Percentiles rank a stretch among this genome's conserved stretches.
Conservation (phyloP, 2,329 filamentous ascomycete genomes). For the Onygenales sp. region DNA sequence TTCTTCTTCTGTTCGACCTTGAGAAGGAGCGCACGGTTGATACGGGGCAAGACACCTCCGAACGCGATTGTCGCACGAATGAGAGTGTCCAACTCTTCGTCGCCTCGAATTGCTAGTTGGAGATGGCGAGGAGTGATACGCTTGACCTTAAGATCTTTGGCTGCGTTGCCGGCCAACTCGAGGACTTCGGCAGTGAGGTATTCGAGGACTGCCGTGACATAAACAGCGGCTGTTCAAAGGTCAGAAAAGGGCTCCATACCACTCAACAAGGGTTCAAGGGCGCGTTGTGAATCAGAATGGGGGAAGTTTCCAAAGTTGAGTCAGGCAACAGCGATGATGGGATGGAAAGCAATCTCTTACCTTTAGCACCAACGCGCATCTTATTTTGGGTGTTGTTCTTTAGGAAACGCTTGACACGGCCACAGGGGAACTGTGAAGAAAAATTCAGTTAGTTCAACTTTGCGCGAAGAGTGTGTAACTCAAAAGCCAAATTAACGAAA, state of each 20-base stretch:
- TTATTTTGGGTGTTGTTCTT: slow-evolving; percentile 99
- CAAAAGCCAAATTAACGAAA: neutral
- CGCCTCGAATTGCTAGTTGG: slow-evolving; percentile 94
- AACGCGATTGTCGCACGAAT: slow-evolving; percentile 97
- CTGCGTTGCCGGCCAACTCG: slow-evolving; percentile 94
- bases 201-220: slow-evolving; percentile 95
- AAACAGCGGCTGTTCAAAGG: slow-evolving; percentile 63
- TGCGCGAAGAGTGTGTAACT: slow-evolving; percentile 2
- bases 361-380: slow-evolving; percentile 97
- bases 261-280: neutral
- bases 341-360: slow-evolving; percentile 21
- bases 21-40: slow-evolving; percentile 91
- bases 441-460: slow-evolving; percentile 21
- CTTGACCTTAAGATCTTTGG: slow-evolving; percentile 99
- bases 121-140: slow-evolving; percentile 97
- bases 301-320: neutral
- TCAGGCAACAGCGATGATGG: neutral
- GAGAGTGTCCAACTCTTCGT: slow-evolving; percentile 95
- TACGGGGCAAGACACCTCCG: slow-evolving; percentile 95
- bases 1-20: slow-evolving; percentile 99
- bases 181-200: slow-evolving; percentile 97
- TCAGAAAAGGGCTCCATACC: neutral
- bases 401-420: slow-evolving; percentile 99
- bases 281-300: neutral
- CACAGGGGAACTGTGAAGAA: slow-evolving; percentile 75